Conservation (phyloP, 352 stramenopile species). For the Albugo laibachii region DNA sequence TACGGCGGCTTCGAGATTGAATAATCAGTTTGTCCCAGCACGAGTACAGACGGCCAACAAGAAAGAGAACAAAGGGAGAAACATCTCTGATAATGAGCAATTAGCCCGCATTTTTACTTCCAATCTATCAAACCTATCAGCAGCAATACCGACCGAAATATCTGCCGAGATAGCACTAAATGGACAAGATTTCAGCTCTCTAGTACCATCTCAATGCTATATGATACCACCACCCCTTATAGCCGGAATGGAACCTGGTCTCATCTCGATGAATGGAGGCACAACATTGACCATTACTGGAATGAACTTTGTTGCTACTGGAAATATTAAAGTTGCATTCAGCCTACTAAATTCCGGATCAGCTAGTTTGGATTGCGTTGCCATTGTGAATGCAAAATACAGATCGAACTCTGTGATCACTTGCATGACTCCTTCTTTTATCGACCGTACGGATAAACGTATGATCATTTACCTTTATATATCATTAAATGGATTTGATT, state of each 20-base stretch:
- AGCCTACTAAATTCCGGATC: background rate
- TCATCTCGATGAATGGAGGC: constrained; percentile 20
- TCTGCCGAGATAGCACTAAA: constrained; percentile 35
- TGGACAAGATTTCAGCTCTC: constrained; percentile 40
- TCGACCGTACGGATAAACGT: constrained; percentile 6
- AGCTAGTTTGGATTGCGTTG: constrained; percentile 5
- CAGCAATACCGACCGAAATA: constrained; percentile 23
- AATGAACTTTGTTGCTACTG: constrained; percentile 27
- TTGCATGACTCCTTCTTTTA: constrained; percentile 20
- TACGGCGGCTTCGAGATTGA: too few species aligned
- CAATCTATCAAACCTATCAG: too few species aligned
- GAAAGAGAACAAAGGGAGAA: too few species aligned
- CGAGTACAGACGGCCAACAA: too few species aligned
- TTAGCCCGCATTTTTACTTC: too few species aligned
- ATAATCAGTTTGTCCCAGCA: too few species aligned
- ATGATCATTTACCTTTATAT: constrained; percentile 19
- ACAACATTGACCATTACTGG: constrained; percentile 20
- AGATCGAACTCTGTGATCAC: constrained; percentile 20
- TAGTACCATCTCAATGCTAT: constrained; percentile 18
- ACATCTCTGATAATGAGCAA: too few species aligned
- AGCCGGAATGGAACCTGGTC: constrained; percentile 17
- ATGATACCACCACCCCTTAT: constrained; percentile 16
- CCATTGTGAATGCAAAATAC: constrained; percentile 32
- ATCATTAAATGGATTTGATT: constrained; percentile 39
- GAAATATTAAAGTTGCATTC: constrained; percentile 25